These are phyloP conservation scores for Cladosporium halotolerans DNA, from an alignment of 2,329 filamentous ascomycete species.

Conservation along the genomic window DNA sequence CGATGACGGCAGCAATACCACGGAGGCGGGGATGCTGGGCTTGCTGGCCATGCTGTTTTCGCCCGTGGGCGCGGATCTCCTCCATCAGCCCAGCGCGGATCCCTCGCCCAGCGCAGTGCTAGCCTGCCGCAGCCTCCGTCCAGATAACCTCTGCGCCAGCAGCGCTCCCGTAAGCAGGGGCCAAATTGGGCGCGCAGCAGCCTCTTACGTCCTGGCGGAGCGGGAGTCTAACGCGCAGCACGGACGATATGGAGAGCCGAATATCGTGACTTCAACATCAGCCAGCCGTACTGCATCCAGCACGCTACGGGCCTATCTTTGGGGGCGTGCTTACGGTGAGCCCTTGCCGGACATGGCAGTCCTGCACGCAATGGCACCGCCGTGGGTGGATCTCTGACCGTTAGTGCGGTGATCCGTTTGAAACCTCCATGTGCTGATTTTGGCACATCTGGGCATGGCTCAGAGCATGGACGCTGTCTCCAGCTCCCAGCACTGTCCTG, in stretches of 20 bases:
- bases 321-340: constrained; percentile 10
- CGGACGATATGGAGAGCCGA: constrained; percentile 25
- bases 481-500: constrained; percentile 12
- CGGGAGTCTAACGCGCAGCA: constrained; percentile 10
- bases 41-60: constrained; percentile 8
- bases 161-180: constrained; percentile 12
- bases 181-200: constrained; percentile 9
- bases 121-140: background rate
- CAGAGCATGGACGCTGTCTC: constrained; percentile 12
- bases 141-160: constrained; percentile 10
- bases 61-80: constrained; percentile 2
- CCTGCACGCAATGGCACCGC: constrained; percentile 13
- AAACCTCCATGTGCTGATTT: constrained; percentile 13
- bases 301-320: constrained; percentile 15
- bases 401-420: constrained; percentile 12
- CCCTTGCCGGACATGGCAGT: constrained; percentile 12
- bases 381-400: constrained; percentile 6
- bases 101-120: constrained; percentile 8
- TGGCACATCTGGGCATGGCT: constrained; percentile 12
- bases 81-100: constrained; percentile 10
- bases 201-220: constrained; percentile 7
- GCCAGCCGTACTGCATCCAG: constrained; percentile 17
- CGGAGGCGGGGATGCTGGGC: constrained; percentile 1
- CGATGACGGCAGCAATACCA: constrained; percentile 11
- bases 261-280: constrained; percentile 14